A percentile compares a stretch with the other conserved stretches of the same genome.
phyloP scores from a whole-genome alignment of 2,329 filamentous ascomycete species.

The Pseudogymnoascus sp. region DNA sequence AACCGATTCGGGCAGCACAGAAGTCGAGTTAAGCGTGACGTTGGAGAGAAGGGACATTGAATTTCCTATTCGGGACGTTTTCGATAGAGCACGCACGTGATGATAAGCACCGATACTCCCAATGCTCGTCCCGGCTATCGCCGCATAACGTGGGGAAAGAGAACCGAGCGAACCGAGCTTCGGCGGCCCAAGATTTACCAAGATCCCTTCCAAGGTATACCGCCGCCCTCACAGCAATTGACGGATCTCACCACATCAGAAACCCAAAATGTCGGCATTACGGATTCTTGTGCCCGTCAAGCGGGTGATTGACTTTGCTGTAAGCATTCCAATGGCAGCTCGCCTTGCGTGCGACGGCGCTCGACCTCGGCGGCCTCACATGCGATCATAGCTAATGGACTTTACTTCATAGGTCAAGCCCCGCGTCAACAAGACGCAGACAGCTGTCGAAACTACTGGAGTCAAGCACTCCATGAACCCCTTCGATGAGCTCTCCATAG shows the following conservation, averaged over 20 bases:
- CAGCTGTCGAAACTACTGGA: constrained; percentile 81
- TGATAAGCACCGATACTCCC: not conserved
- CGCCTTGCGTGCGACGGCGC: not conserved
- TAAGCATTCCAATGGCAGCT: constrained; percentile 34
- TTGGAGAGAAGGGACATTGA: not conserved
- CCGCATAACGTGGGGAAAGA: constrained; percentile 9
- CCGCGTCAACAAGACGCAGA: constrained; percentile 62
- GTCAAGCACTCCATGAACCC: constrained; percentile 99
- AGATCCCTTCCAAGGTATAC: constrained; percentile 7
- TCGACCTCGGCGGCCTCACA: not conserved
- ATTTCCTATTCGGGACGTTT: constrained; percentile 5
- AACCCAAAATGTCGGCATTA: constrained; percentile 48
- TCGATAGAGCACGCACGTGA: not conserved
- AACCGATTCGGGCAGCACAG: not conserved
- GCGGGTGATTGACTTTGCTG: constrained; percentile 80
- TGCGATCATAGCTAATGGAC: not conserved
- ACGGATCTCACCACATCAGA: constrained; percentile 12
- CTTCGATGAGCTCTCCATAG: constrained; percentile 96
- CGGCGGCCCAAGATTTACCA: constrained; percentile 7
- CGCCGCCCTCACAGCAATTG: constrained; percentile 18
- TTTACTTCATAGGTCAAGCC: constrained; percentile 48
- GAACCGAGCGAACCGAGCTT: constrained; percentile 8
- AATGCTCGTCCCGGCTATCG: constrained; percentile 9
- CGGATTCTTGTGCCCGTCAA: constrained; percentile 75
- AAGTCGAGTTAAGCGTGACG: not conserved